Percentiles rank a stretch among this genome's conserved stretches.
Evolutionary conservation across 371 early-diverging fungal genomes (phyloP).

Genomic region (Catenaria anguillulae): DNA sequence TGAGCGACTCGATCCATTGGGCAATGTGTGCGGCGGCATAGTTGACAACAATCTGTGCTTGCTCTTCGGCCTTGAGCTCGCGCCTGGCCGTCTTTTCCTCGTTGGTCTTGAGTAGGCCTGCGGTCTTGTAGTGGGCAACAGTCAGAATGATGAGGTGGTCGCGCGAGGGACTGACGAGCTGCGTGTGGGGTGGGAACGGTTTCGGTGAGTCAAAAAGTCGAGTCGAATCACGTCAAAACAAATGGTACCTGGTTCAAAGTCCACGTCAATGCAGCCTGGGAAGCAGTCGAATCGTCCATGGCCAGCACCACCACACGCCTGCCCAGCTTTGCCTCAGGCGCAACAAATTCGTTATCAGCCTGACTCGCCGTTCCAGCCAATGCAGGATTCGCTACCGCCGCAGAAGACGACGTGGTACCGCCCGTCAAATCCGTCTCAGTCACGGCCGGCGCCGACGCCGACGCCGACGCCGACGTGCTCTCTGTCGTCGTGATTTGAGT

Average conservation of each 20-base stretch:
- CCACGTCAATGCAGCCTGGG: neutral
- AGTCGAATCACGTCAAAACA: too few species aligned
- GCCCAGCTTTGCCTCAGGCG: neutral
- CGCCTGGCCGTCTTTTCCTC: constrained; percentile 2
- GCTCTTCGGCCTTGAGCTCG: constrained; percentile 1
- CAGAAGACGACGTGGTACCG: too few species aligned
- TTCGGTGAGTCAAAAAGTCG: too few species aligned
- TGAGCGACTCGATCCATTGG: neutral
- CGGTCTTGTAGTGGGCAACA: neutral
- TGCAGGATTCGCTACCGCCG: too few species aligned
- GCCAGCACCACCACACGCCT: neutral
- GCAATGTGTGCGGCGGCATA: neutral
- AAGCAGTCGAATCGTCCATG: neutral
- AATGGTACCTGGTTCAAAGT: neutral
- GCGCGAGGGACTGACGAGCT: neutral
- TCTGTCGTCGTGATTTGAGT: too few species aligned
- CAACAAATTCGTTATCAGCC: neutral
- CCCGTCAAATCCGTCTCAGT: too few species aligned
- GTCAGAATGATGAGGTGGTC: neutral
- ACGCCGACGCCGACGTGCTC: neutral
- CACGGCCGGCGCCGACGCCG: neutral
- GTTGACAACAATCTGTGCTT: neutral
- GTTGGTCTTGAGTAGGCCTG: neutral
- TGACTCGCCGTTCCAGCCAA: neutral
- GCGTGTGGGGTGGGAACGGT: neutral